Base-by-base conservation (phyloP, 148 eudicot species). In the Rhododendron mucronatum region DNA sequence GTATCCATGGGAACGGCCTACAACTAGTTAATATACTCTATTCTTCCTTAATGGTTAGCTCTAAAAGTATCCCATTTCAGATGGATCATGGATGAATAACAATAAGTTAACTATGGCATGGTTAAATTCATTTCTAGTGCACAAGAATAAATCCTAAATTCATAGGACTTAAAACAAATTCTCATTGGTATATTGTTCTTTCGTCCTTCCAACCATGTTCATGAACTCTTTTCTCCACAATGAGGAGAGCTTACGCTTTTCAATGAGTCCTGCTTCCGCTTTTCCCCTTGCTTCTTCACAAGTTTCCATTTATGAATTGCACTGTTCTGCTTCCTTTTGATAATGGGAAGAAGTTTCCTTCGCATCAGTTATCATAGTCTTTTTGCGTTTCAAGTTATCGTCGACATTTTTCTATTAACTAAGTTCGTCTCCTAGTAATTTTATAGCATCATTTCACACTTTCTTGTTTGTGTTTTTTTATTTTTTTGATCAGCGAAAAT, bases 201-300 rank as follows among this genome's bases (percentile, higher is more conserved):
- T 86, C 87, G 69, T 91, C 93, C 47, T 87, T 91, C 97, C 97
- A 94, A 78, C 33, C 97, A 86, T 83, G 88, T n/a, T 79, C 26
- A 23, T 30, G 48, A 35, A 39, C 28, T 59, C 79, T 35, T 87
- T 89, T 35, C 82, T 91, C 91, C 91, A 91, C 89, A 86, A 80
- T 0, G 80, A 61, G 26, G 87, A 88, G 47, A 89, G 47, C 57
- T 81, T 85, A 67, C 82, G 81, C 35, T 90, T 91, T 14, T 85
- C 87, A 10, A 85, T 87, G 10, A 90, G 55, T 45, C 89, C 89
- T 9, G 77, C 83, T 39, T 90, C 92, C 1, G 92, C n/a, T n/a
- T n/a, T 84, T 80, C 88, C 91, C 85, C 93, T 88, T 0, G 94
- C 94, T 80, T 91, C 92, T 67, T 93, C 93, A n/a, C 91, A 89